These are phyloP conservation scores for Aspergillus olivimuriae DNA, from an alignment of 495 filamentous ascomycete species.

Conservation along the genomic window DNA sequence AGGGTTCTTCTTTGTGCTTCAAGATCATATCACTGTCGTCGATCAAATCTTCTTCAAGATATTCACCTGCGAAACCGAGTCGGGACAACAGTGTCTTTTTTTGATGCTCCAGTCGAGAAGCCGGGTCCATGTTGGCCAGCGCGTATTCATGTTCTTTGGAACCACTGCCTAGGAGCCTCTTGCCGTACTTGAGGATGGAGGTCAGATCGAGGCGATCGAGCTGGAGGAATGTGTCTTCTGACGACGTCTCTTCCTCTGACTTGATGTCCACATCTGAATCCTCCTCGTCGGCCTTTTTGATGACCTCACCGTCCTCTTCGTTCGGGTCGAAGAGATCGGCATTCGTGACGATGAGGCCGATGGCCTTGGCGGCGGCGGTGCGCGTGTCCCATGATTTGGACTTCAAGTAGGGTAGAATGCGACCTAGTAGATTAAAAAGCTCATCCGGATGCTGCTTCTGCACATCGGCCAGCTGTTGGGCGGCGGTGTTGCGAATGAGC, in stretches of 20 bases:
- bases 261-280: constrained; percentile 44
- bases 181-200: constrained; percentile 74
- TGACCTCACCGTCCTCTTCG: constrained; percentile 45
- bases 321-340: constrained; percentile 87
- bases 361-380: constrained; percentile 82
- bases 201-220: constrained; percentile 71
- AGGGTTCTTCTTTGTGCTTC: constrained; percentile 39
- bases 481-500: constrained; percentile 91
- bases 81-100: constrained; percentile 81
- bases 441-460: constrained; percentile 97
- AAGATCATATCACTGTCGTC: constrained; percentile 53
- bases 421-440: constrained; percentile 91
- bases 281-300: constrained; percentile 51
- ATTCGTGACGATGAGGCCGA: constrained; percentile 87
- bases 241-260: constrained; percentile 29
- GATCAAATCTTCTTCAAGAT: constrained; percentile 76
- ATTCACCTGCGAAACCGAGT: constrained; percentile 77
- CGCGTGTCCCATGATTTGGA: constrained; percentile 96
- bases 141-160: constrained; percentile 78
- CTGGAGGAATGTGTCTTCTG: constrained; percentile 53
- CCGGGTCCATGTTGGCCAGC: constrained; percentile 73
- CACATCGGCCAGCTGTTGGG: constrained; percentile 92
- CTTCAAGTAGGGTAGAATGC: constrained; percentile 85
- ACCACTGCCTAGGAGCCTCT: constrained; percentile 73
- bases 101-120: constrained; percentile 71